Evolutionary conservation across 202 grass and related monocot species (phyloP), one percentile per base, ranked within the genome.

Genomic region (Carex sylvatica): DNA sequence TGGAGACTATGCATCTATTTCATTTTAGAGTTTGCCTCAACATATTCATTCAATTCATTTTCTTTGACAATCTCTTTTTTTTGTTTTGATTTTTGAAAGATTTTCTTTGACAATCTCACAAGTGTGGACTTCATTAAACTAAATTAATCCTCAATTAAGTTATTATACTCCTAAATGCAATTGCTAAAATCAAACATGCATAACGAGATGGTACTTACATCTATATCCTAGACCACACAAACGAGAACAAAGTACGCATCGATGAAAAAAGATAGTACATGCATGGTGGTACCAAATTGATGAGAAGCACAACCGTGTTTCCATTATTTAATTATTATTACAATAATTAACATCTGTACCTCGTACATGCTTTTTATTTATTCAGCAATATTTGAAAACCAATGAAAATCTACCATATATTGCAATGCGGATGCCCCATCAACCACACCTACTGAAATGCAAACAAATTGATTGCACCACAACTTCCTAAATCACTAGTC

Each of bases 391-490:
- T 19, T 0, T 69, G n/a, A 51, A 51, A 51, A 6, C 19, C 64
- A 9, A 16, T 69, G 38, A 69, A 49, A 47, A 47, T 0, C 18
- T 36, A 30, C 28, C 52, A 36, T 36, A 8, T n/a, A 35, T 77
- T 77, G 73, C 73, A 58, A 59, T 35, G 36, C 0, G 36, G 36
- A 38, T 38, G 24, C 22, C 15, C 36, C 46, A 20, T 64, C 60
- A 65, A 62, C 80, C 46, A 67, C 26, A 82, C 28, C 64, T 33
- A 82, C 22, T 54, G 44, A 68, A 64, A 51, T 56, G 64, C 62
- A 70, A 68, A 70, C 49, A 35, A 9, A 49, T 26, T 54, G 19
- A 82, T 82, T 55, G 60, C 47, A 54, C 15, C 63, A 82, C 49
- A 38, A 38, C 36, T 40, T 80, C 62, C 16, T 49, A 78, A 58